Conservation (phyloP, 1,284 basidiomycete genomes). For the Cutaneotrichosporon dermatis region DNA sequence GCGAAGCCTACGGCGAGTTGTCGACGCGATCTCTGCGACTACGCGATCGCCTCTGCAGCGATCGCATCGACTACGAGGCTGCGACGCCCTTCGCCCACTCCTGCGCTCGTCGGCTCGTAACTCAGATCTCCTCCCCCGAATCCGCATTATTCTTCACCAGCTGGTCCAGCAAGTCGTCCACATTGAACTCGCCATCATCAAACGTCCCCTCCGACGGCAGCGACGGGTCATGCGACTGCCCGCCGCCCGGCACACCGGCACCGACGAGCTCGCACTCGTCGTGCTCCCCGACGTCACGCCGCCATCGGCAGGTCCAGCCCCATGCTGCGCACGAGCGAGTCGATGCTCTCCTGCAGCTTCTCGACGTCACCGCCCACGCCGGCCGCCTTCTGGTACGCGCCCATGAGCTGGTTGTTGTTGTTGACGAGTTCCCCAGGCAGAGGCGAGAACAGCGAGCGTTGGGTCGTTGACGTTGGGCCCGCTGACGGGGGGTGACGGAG, state of each 20-base stretch:
- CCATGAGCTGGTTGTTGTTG: slow-evolving; percentile 51
- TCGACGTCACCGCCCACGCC: slow-evolving; percentile 71
- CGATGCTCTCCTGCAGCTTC: slow-evolving; percentile 64
- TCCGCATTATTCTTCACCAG: slow-evolving; percentile 24
- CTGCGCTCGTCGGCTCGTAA: neutral
- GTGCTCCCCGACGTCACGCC: neutral
- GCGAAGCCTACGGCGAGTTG: no score
- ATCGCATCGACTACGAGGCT: neutral
- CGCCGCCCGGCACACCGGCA: neutral
- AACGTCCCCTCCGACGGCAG: slow-evolving; percentile 13
- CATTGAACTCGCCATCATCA: slow-evolving; percentile 37
- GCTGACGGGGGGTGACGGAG: slow-evolving; percentile 3
- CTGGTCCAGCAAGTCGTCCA: slow-evolving; percentile 42
- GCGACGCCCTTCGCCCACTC: neutral
- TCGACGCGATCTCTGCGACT: no score
- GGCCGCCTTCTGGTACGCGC: slow-evolving; percentile 59
- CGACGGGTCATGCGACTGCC: neutral
- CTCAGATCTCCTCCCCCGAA: no score
- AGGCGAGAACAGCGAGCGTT: slow-evolving; percentile 41
- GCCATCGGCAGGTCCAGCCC: slow-evolving; percentile 54
- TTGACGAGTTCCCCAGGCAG: slow-evolving; percentile 29
- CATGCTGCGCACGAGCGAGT: slow-evolving; percentile 65
- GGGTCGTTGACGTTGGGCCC: slow-evolving; percentile 24
- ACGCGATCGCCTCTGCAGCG: no score
- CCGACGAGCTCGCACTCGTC: neutral